Evolutionary conservation across 352 stramenopile species (phyloP).

Genomic region (Thalassiosira mediterranea): DNA sequence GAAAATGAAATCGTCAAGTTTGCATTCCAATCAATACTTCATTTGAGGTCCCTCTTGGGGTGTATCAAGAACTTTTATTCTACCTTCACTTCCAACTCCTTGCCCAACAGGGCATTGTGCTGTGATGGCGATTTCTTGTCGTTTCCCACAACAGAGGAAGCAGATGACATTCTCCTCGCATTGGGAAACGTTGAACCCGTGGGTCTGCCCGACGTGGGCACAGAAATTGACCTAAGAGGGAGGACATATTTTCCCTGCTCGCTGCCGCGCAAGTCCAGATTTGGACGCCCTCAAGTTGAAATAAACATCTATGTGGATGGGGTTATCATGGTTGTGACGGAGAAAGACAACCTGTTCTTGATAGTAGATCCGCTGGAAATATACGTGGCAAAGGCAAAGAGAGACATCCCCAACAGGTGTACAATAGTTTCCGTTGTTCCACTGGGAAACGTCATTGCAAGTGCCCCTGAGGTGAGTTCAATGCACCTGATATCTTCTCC

Average conservation of each 20-base stretch:
- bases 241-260: conserved; percentile 53
- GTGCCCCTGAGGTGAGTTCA: conserved; percentile 28
- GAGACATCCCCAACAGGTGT: conserved; percentile 33
- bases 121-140: conserved; percentile 29
- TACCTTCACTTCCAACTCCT: conserved; percentile 11
- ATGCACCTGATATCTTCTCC: not conserved
- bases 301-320: conserved; percentile 15
- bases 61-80: conserved; percentile 40
- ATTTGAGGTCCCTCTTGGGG: conserved; percentile 23
- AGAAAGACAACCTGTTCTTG: conserved; percentile 32
- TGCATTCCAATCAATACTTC: not conserved
- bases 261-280: conserved; percentile 20
- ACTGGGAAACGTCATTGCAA: conserved; percentile 40
- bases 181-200: conserved; percentile 58
- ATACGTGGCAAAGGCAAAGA: conserved; percentile 35
- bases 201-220: conserved; percentile 40
- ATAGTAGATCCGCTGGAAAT: conserved; percentile 47
- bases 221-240: conserved; percentile 70
- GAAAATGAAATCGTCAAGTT: not conserved
- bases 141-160: conserved; percentile 50
- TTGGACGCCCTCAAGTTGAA: not conserved
- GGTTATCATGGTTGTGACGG: conserved; percentile 16
- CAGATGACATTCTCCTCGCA: conserved; percentile 57
- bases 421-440: conserved; percentile 31
- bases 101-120: conserved; percentile 19